A percentile compares a stretch with the other conserved stretches of the same genome.
Conservation (phyloP, 2,329 filamentous ascomycete species). For the Neocucurbitaria cava region DNA sequence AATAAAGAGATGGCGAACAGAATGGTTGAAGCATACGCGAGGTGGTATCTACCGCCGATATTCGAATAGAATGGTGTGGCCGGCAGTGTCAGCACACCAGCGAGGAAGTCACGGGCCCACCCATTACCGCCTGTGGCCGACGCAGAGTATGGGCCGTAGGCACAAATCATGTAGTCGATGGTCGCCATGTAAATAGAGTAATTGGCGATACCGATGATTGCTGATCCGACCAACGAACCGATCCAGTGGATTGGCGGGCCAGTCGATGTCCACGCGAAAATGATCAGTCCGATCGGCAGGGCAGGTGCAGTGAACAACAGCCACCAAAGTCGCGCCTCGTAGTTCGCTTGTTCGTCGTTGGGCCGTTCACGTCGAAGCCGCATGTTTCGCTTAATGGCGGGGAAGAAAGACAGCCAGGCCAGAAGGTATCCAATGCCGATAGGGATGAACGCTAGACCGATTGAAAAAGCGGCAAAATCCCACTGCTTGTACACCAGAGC, state of each 20-base stretch:
- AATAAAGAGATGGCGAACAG: constrained; percentile 60
- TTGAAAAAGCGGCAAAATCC: constrained; percentile 63
- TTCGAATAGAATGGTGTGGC: constrained; percentile 66
- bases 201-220: constrained; percentile 74
- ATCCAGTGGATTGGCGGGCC: constrained; percentile 74
- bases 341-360: constrained; percentile 40
- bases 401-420: constrained; percentile 68
- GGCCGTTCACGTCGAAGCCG: constrained; percentile 37
- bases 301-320: constrained; percentile 68
- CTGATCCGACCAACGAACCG: constrained; percentile 69
- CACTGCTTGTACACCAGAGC: constrained; percentile 72
- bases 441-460: constrained; percentile 69
- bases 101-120: constrained; percentile 76
- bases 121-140: constrained; percentile 81
- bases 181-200: constrained; percentile 80
- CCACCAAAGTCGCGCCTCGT: constrained; percentile 67
- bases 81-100: constrained; percentile 74
- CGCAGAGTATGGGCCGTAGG: constrained; percentile 76
- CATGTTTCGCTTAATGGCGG: constrained; percentile 53
- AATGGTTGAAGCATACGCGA: constrained; percentile 63
- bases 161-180: constrained; percentile 80
- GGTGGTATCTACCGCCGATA: constrained; percentile 49
- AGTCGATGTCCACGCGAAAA: constrained; percentile 74
- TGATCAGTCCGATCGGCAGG: constrained; percentile 72
- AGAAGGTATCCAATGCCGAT: constrained; percentile 68